A percentile compares a stretch with the other conserved stretches of the same genome.
Evolutionary conservation across 352 stramenopile genomes (phyloP).

Genomic region (Phytophthora sp.): DNA sequence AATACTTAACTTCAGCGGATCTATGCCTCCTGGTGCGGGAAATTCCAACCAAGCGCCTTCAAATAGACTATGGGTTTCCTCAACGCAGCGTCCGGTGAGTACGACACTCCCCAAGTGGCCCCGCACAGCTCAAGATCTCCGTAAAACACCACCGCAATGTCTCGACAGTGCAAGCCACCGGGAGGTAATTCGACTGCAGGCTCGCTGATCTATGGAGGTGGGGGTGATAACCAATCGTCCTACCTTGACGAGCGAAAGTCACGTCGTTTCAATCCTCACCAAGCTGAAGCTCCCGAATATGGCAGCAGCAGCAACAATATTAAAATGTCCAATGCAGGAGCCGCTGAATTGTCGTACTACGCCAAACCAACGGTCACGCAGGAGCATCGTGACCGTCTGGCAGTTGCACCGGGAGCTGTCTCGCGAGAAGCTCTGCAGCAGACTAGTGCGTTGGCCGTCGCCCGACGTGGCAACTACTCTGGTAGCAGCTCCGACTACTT

Average conservation of each 20-base stretch:
- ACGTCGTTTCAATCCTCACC: conserved; percentile 40
- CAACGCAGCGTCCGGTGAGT: not conserved
- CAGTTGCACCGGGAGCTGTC: conserved; percentile 47
- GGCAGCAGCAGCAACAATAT: conserved; percentile 19
- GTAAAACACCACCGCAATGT: conserved; percentile 16
- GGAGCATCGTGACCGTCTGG: conserved; percentile 49
- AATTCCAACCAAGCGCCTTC: conserved; percentile 1
- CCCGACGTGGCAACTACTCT: conserved; percentile 23
- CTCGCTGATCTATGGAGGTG: conserved; percentile 53
- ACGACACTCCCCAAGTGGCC: conserved; percentile 19
- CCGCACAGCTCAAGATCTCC: conserved; percentile 7
- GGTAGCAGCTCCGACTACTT: conserved; percentile 50
- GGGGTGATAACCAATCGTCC: conserved; percentile 34
- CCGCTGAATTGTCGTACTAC: conserved; percentile 56
- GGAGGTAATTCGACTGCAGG: conserved; percentile 53
- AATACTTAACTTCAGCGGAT: conserved; percentile 13
- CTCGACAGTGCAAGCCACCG: conserved; percentile 46
- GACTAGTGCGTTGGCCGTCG: conserved; percentile 11
- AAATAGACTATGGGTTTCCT: conserved; percentile 18
- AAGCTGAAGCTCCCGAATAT: conserved; percentile 41
- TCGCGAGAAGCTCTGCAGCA: conserved; percentile 47
- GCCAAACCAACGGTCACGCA: conserved; percentile 40
- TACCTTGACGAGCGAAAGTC: conserved; percentile 66
- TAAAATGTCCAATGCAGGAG: conserved; percentile 21
- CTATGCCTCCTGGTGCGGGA: not conserved